phyloP scores from a whole-genome alignment of 805 yeast genomes.

The Hanseniaspora thailandica region DNA sequence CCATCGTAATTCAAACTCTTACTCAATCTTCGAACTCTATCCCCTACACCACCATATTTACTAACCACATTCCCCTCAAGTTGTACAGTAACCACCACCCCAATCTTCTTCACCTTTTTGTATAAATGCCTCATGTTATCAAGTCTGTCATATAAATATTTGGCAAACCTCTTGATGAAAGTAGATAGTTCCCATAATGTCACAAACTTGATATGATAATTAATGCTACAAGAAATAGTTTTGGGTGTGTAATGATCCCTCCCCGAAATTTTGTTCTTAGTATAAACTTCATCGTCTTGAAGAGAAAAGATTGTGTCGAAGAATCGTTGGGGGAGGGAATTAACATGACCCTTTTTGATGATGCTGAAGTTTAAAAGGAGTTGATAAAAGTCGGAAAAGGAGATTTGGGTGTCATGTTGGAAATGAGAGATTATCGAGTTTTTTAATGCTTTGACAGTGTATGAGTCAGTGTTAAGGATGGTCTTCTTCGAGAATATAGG shows the following conservation, averaged over 20 bases:
- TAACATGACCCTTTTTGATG: background rate
- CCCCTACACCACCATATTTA: slow-evolving; percentile 11
- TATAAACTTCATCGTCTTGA: background rate
- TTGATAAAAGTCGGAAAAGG: background rate
- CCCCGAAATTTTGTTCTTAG: background rate
- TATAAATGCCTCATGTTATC: background rate
- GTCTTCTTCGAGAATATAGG: background rate
- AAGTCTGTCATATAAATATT: slow-evolving; percentile 1
- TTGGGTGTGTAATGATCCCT: slow-evolving; percentile 4
- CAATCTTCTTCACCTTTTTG: slow-evolving; percentile 1
- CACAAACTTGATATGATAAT: slow-evolving; percentile 4
- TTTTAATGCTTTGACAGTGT: slow-evolving; percentile 21
- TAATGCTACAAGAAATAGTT: slow-evolving; percentile 4
- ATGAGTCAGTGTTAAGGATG: slow-evolving; percentile 1
- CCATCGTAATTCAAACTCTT: slow-evolving; percentile 2
- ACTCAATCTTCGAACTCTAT: slow-evolving; percentile 1
- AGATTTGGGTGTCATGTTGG: background rate
- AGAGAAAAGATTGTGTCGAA: background rate
- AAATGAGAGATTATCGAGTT: background rate
- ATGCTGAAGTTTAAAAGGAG: background rate
- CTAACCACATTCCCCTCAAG: slow-evolving; percentile 4
- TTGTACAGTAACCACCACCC: background rate
- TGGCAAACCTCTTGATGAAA: slow-evolving; percentile 3
- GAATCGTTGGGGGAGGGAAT: background rate
- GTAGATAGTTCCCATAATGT: slow-evolving; percentile 5